Base-by-base conservation (phyloP, 306 rosid species). In the Comarum palustre region DNA sequence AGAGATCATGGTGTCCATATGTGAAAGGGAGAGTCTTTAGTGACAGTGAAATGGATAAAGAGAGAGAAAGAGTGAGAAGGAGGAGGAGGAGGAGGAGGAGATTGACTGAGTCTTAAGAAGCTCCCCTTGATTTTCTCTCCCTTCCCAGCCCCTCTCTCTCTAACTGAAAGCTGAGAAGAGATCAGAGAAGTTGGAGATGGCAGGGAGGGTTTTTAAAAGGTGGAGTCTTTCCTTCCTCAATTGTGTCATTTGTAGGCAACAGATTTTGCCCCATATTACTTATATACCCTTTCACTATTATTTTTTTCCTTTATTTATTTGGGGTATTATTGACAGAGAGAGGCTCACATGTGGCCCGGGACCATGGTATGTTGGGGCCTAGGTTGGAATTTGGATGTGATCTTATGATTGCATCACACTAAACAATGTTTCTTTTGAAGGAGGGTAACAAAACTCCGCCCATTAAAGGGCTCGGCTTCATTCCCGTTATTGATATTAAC, bases 1-100 rank as follows among this genome's bases (percentile, higher is more conserved):
- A 52, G 96, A 87, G 73, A 86, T 72, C 90, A 87, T 86, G 80
- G 72, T 57, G 75, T 77, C 73, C 32, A 82, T 79, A 20, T 78
- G 79, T 48, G 71, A 46, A 83, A 51, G 72, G 61, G 87, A 64
- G 76, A 73, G 57, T 77, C 57, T 45, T 41, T 4, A 59, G 39
- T 13, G 31, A 27, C 65, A 5, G 19, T 14, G 51, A 15, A 2
- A 46, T 51, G 52, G 54, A 20, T 20, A 75, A n/a, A n/a, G 11
- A 39, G 42, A 38, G 76, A 50, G 67, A 32, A 9, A 24, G 15
- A 54, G 60, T 17, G 47, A 42, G 65, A 54, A 39, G 17, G 65
- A 61, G 61, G n/a, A n/a, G n/a, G n/a, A 58, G 27, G 15, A 16
- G 76, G 74, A 57, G 41, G 63, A 57, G 45, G 65, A 60, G 66